A percentile compares a stretch with the other conserved stretches of the same genome.
Conservation (phyloP, 2,329 filamentous ascomycete genomes). For the Fusarium heterosporum region DNA sequence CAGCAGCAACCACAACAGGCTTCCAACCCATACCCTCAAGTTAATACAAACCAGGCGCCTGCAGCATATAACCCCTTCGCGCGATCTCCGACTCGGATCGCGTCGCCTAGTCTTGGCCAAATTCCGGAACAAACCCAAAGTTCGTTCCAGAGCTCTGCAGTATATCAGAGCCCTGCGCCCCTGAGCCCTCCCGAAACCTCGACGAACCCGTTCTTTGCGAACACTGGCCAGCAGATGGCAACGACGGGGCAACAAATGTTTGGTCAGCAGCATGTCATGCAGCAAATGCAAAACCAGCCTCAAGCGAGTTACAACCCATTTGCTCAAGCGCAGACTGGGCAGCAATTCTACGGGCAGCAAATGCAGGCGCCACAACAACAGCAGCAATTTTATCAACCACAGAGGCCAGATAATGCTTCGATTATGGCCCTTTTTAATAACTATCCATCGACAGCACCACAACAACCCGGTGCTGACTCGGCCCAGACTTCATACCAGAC, state of each 20-base stretch:
- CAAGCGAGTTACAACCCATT: constrained; percentile 43
- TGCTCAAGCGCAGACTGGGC: constrained; percentile 44
- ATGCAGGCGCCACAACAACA: constrained; percentile 45
- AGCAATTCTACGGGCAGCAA: constrained; percentile 42
- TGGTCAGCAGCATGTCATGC: constrained; percentile 39
- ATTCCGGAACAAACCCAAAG: constrained; percentile 65
- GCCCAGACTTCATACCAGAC: constrained; percentile 38
- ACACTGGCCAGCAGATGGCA: constrained; percentile 45
- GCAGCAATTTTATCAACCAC: constrained; percentile 56
- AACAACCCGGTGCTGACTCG: constrained; percentile 50
- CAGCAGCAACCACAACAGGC: constrained; percentile 53
- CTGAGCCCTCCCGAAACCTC: constrained; percentile 44
- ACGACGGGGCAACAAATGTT: constrained; percentile 47
- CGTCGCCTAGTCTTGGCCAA: constrained; percentile 62
- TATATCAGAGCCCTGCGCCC: constrained; percentile 51
- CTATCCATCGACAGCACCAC: constrained; percentile 65
- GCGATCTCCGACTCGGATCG: constrained; percentile 62
- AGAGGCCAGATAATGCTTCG: constrained; percentile 74
- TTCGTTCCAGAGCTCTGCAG: constrained; percentile 53
- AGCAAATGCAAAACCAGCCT: constrained; percentile 36
- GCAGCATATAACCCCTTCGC: constrained; percentile 61
- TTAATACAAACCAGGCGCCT: constrained; percentile 55
- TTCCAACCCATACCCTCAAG: constrained; percentile 47
- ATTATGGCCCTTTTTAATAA: constrained; percentile 81
- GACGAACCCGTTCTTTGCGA: constrained; percentile 55